Evolutionary conservation across 2,329 filamentous ascomycete species (phyloP).

Genomic region (Colletotrichum lupini): DNA sequence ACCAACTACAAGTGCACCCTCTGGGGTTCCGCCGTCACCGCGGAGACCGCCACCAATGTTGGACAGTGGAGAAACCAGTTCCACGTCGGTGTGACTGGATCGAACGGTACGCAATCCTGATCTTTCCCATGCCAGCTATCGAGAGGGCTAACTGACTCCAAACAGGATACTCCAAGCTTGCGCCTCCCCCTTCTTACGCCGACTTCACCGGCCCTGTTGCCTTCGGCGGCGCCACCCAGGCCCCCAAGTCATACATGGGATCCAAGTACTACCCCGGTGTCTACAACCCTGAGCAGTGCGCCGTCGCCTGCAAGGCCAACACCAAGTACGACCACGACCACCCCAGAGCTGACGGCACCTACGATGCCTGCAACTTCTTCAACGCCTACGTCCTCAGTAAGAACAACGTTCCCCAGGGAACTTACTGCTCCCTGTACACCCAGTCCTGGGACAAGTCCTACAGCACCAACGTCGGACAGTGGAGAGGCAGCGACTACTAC

Average conservation of each 20-base stretch:
- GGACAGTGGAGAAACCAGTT: slow-evolving; percentile 33
- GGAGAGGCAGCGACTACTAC: slow-evolving; percentile 14
- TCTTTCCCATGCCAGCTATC: no score
- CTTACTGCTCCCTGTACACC: slow-evolving; percentile 29
- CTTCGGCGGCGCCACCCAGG: slow-evolving; percentile 16
- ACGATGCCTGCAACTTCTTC: slow-evolving; percentile 32
- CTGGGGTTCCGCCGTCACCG: slow-evolving; percentile 1
- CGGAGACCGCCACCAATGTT: slow-evolving; percentile 21
- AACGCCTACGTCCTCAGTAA: slow-evolving; percentile 24
- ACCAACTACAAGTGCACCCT: slow-evolving; percentile 26
- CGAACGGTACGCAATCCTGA: slow-evolving; percentile 21
- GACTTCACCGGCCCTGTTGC: background rate
- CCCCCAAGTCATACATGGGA: slow-evolving; percentile 16
- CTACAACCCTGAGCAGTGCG: slow-evolving; percentile 16
- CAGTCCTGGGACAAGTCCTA: slow-evolving; percentile 15
- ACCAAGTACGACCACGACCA: slow-evolving; percentile 18
- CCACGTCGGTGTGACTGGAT: slow-evolving; percentile 32
- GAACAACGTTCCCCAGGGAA: slow-evolving; percentile 12
- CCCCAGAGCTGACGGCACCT: slow-evolving; percentile 18
- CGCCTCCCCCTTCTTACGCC: background rate
- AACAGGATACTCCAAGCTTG: slow-evolving; percentile 9
- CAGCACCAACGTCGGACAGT: slow-evolving; percentile 32
- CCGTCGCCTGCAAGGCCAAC: slow-evolving; percentile 16
- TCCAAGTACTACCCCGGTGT: slow-evolving; percentile 7
- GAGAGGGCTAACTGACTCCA: background rate